Evolutionary conservation across 169 alveolate species (phyloP).

Genomic region (Plasmodium inui): DNA sequence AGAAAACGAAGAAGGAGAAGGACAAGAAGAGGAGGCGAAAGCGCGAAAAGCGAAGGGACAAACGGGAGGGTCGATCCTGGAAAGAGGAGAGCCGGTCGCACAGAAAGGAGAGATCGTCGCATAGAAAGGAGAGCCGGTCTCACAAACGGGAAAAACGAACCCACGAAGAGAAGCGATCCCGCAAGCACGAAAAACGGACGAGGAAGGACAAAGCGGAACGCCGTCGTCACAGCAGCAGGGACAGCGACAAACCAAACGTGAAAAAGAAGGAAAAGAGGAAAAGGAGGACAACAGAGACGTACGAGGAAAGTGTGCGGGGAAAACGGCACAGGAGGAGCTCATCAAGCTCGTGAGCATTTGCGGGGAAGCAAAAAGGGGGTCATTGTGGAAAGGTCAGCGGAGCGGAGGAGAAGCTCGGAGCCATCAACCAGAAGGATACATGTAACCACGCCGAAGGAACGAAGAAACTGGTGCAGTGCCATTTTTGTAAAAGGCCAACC

Average conservation of each 20-base stretch:
- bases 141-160: background rate
- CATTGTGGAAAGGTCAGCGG: background rate
- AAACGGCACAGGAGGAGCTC: background rate
- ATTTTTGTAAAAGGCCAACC: background rate
- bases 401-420: background rate
- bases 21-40: background rate
- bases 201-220: background rate
- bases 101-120: background rate
- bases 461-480: background rate
- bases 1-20: background rate
- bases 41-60: background rate
- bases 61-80: background rate
- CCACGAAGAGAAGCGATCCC: background rate
- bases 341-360: background rate
- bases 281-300: background rate
- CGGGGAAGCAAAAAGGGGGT: background rate
- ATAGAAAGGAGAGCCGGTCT: no score
- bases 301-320: background rate
- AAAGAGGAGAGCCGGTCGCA: background rate
- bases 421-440: background rate
- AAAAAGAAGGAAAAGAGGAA: background rate
- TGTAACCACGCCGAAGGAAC: background rate
- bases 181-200: background rate
- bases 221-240: background rate
- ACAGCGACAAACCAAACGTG: background rate